Evolutionary conservation across 352 stramenopile genomes (phyloP).

Genomic region (Phytophthora syringae): DNA sequence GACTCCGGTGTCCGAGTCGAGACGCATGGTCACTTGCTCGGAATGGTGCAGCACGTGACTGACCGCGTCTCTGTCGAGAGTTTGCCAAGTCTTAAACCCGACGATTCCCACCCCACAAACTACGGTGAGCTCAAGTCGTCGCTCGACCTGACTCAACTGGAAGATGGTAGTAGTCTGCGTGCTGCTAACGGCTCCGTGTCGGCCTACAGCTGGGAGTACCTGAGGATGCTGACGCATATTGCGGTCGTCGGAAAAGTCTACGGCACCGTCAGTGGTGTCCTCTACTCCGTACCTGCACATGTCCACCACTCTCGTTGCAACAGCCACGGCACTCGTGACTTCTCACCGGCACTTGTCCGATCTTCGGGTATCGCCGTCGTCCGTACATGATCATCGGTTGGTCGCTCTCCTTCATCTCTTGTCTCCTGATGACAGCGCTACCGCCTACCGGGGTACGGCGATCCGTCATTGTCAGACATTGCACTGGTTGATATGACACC

Average conservation of each 20-base stretch:
- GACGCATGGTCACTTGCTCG: constrained; percentile 2
- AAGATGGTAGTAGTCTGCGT: constrained; percentile 16
- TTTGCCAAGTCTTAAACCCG: constrained; percentile 5
- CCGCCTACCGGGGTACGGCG: constrained; percentile 45
- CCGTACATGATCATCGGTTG: constrained; percentile 72
- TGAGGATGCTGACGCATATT: constrained; percentile 46
- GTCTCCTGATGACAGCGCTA: constrained; percentile 41
- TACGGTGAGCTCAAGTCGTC: constrained; percentile 15
- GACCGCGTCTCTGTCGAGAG: constrained; percentile 16
- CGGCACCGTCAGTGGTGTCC: constrained; percentile 26
- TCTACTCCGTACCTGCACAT: constrained; percentile 59
- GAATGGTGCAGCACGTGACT: constrained; percentile 21
- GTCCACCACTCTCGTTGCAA: constrained; percentile 45
- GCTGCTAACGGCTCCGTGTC: constrained; percentile 14
- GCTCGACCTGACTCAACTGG: not conserved
- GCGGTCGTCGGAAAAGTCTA: constrained; percentile 40
- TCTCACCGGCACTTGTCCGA: constrained; percentile 68
- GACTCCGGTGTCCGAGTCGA: not conserved
- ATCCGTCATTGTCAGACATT: constrained; percentile 22
- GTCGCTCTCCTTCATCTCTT: constrained; percentile 27
- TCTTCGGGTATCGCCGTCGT: constrained; percentile 78
- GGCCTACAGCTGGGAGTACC: constrained; percentile 31
- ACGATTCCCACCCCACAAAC: not conserved
- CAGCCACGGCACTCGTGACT: constrained; percentile 50
- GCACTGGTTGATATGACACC: constrained; percentile 25